Conservation (phyloP, 1,284 basidiomycete species). For the Phellopilus nigrolimitatus region DNA sequence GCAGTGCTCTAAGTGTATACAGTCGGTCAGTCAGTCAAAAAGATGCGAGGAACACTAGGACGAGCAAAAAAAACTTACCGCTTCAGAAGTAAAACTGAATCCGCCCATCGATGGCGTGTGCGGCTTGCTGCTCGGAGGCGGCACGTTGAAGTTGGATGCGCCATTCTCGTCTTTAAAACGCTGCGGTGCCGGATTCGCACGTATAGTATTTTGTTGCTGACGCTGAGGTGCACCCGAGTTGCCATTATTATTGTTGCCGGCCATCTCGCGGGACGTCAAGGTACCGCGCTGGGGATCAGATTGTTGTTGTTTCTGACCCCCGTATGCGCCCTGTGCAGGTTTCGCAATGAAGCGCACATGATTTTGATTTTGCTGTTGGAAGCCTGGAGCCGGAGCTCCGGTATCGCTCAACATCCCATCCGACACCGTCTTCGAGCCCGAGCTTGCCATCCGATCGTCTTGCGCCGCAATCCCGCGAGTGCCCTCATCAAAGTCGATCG, state of each 20-base stretch:
- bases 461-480: constrained; percentile 15
- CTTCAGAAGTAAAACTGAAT: constrained; percentile 47
- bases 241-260: background rate
- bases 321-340: background rate
- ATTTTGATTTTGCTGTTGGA: constrained; percentile 1
- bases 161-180: constrained; percentile 12
- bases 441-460: constrained; percentile 12
- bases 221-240: constrained; percentile 1
- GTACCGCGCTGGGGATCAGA: background rate
- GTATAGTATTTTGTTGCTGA: constrained; percentile 3
- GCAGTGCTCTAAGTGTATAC: constrained; percentile 1
- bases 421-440: constrained; percentile 10
- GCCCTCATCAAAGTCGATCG: constrained; percentile 16
- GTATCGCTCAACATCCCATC: constrained; percentile 1
- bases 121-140: constrained; percentile 25
- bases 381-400: background rate
- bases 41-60: background rate
- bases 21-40: background rate
- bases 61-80: constrained; percentile 32
- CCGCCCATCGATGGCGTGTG: constrained; percentile 43
- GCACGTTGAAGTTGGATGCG: constrained; percentile 15
- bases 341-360: background rate
- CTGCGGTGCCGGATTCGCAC: constrained; percentile 7
- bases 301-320: constrained; percentile 3
- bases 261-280: background rate